Conservation (phyloP, 768 basidiomycete species). For the Suillus decipiens region DNA sequence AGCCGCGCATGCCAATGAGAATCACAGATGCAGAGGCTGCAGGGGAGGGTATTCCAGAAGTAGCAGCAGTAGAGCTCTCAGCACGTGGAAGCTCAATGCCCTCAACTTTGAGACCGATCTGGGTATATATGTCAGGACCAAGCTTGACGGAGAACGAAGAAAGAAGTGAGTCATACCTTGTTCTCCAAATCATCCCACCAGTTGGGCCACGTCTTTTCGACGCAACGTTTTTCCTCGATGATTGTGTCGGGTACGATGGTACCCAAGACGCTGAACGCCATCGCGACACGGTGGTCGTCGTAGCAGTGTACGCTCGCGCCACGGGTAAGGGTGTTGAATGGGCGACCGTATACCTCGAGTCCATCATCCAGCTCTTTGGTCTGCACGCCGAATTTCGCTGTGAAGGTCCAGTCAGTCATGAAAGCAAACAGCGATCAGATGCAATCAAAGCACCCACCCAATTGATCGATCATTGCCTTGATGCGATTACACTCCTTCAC, state of each 20-base stretch:
- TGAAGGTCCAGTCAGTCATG: neutral
- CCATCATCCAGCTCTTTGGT: conserved; percentile 93
- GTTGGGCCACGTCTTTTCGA: conserved; percentile 99
- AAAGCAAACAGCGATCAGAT: neutral
- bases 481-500: conserved; percentile 99
- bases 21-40: conserved; percentile 61
- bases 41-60: conserved; percentile 36
- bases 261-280: conserved; percentile 94
- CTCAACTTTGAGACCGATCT: conserved; percentile 89
- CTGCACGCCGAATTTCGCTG: conserved; percentile 93
- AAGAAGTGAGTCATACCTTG: conserved; percentile 57
- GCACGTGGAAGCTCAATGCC: conserved; percentile 72
- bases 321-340: conserved; percentile 56
- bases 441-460: conserved; percentile 53
- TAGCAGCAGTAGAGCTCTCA: conserved; percentile 39
- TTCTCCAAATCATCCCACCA: conserved; percentile 99
- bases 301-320: conserved; percentile 93
- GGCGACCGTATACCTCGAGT: conserved; percentile 83
- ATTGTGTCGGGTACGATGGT: conserved; percentile 72
- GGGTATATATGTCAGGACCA: conserved; percentile 2
- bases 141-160: neutral
- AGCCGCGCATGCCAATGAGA: conserved; percentile 94
- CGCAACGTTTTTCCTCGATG: conserved; percentile 95
- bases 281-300: conserved; percentile 97
- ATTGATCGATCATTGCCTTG: conserved; percentile 92